These are phyloP conservation scores for Fusarium circinatum DNA, from an alignment of 2,329 filamentous ascomycete genomes.

Conservation along the genomic window DNA sequence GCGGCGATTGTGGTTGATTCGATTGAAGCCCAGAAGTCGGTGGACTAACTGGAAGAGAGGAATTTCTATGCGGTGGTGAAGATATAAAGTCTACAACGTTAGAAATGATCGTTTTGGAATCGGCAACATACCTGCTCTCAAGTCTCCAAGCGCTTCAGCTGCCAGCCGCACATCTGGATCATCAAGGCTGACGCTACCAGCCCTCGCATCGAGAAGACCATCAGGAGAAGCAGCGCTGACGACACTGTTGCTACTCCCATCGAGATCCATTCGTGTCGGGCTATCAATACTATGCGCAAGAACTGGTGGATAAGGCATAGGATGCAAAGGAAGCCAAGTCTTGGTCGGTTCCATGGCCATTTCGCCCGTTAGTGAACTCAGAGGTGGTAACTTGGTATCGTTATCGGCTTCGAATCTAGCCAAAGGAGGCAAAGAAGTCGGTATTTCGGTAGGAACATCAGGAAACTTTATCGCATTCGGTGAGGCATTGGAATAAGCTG, in stretches of 20 bases:
- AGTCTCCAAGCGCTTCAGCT: constrained; percentile 79
- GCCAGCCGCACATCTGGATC: constrained; percentile 76
- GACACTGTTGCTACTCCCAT: constrained; percentile 54
- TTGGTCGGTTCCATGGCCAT: constrained; percentile 40
- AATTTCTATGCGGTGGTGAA: constrained; percentile 63
- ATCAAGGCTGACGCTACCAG: constrained; percentile 67
- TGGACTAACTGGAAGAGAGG: constrained; percentile 53
- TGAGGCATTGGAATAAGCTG: constrained; percentile 38
- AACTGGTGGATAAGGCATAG: constrained; percentile 51
- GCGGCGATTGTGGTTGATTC: constrained; percentile 54
- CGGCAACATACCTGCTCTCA: constrained; percentile 69
- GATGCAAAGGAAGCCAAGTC: constrained; percentile 61
- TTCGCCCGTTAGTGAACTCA: constrained; percentile 50
- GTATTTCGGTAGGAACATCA: constrained; percentile 44
- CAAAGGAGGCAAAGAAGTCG: constrained; percentile 37
- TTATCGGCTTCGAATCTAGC: constrained; percentile 40
- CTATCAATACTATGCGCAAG: constrained; percentile 54
- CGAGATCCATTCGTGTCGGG: constrained; percentile 61
- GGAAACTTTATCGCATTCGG: constrained; percentile 44
- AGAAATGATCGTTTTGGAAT: constrained; percentile 8
- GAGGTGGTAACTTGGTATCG: constrained; percentile 49
- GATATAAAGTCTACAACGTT: constrained; percentile 69
- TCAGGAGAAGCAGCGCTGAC: constrained; percentile 59
- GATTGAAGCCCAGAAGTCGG: constrained; percentile 46
- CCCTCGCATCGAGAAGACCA: constrained; percentile 55